Evolutionary conservation across 1,284 basidiomycete species (phyloP), one percentile per base, ranked within the genome.

Genomic region (Sphaerobolus stellatus): DNA sequence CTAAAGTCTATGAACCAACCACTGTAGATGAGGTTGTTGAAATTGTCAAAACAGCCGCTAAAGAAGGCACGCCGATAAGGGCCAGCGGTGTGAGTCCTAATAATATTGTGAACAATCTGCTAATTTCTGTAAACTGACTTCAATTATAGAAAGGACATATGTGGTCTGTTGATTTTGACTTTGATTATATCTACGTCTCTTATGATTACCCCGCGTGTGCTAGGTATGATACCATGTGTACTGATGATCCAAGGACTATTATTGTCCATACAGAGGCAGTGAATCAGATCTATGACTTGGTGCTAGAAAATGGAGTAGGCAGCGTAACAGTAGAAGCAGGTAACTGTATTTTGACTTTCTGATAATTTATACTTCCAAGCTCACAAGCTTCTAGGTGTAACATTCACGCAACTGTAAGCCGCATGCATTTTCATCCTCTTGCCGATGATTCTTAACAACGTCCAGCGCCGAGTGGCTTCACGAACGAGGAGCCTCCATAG

Each of bases 381-480:
- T 30, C 9, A 18, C 18, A 31, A 43, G 24, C 25, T 11, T 16
- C 25, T 5, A 52, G 57, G 57, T 9, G 55, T 59, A 29, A 59
- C 57, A 14, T 59, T 59, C 36, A 36, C 56, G 28, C 50, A 56
- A 41, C 48, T 59, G 43, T 50, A 40, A 31, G 54, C 25, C 16
- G 18, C 11, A 18, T n/a, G 13, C 13, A 14, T n/a, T 43, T 11
- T 36, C 18, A 11, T 36, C 33, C 33, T 36, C 18, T 18, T 36
- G 33, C 28, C 13, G 29, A 28, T 25, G 11, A 29, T 16, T 33
- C 31, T 28, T 50, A 31, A 44, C 13, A n/a, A 6, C 20, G 20
- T 47, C 7, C n/a, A 56, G 54, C 31, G 54, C 54, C 8, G 49
- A 45, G 13, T 56, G 50, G 43, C 41, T 58, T n/a, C 57, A 58